Evolutionary conservation across 108 stramenopile species (phyloP).

Genomic region (Discostella stelligeroides): DNA sequence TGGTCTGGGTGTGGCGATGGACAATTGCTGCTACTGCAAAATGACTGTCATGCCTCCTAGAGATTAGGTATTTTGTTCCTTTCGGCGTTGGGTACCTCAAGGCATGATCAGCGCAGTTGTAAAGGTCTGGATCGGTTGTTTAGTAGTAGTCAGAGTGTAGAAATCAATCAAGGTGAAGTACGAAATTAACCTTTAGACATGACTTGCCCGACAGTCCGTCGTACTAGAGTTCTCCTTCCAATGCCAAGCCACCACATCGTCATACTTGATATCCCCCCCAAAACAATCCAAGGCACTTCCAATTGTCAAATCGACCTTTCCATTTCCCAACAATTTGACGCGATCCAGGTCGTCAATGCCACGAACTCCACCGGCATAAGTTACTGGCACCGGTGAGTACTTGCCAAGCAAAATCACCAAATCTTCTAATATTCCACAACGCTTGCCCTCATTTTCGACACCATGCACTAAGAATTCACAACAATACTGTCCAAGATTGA

Average conservation of each 20-base stretch:
- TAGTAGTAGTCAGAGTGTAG: too few relatives aligned
- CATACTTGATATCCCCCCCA: constrained; percentile 90
- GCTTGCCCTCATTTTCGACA: constrained; percentile 97
- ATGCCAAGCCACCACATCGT: constrained; percentile 95
- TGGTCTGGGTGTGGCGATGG: too few relatives aligned
- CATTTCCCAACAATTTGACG: constrained; percentile 84
- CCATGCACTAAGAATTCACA: constrained; percentile 98
- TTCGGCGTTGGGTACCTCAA: too few relatives aligned
- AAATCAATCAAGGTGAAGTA: too few relatives aligned
- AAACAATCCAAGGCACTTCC: constrained; percentile 98
- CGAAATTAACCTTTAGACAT: too few relatives aligned
- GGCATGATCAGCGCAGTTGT: too few relatives aligned
- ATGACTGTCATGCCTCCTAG: too few relatives aligned
- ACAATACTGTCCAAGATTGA: constrained; percentile 78
- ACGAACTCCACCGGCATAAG: constrained; percentile 97
- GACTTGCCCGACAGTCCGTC: too few relatives aligned
- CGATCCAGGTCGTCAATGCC: constrained; percentile 87
- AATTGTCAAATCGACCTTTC: constrained; percentile 95
- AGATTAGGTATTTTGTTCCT: too few relatives aligned
- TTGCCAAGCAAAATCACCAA: constrained; percentile 88
- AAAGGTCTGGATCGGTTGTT: too few relatives aligned
- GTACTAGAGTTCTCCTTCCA: constrained; percentile 56
- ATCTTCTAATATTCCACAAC: constrained; percentile 94
- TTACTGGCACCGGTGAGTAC: constrained; percentile 89
- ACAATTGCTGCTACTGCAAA: too few relatives aligned